These are phyloP conservation scores for Pogostemon cablin DNA, from an alignment of 257 asterid species.

Conservation along the genomic window DNA sequence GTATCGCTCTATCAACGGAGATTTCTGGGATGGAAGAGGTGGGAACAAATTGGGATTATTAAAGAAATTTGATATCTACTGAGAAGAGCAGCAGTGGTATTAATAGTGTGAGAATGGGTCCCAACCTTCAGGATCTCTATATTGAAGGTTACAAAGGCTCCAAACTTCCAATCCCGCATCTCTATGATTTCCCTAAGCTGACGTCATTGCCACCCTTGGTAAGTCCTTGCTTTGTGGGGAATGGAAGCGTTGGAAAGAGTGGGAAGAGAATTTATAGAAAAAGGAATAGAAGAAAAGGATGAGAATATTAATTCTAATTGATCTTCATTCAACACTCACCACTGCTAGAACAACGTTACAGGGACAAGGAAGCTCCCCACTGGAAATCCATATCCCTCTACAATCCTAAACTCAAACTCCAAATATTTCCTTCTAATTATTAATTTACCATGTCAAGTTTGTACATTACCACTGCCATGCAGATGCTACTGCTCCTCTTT, in stretches of 20 bases:
- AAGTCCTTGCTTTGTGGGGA: background rate
- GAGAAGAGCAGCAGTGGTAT: background rate
- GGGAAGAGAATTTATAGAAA: background rate
- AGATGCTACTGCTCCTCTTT: no score
- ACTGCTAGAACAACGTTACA: background rate
- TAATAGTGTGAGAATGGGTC: background rate
- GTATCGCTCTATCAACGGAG: background rate
- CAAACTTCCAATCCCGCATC: background rate
- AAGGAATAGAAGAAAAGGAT: background rate
- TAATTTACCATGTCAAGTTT: no score
- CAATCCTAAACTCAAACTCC: background rate
- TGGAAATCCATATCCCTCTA: background rate
- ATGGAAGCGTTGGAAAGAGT: background rate
- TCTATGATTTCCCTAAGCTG: background rate
- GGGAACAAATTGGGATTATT: background rate
- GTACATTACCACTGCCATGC: no score
- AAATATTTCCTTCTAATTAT: no score
- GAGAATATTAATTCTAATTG: background rate
- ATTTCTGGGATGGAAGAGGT: background rate
- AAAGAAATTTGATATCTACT: background rate
- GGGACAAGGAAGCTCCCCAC: background rate
- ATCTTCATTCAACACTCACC: no score
- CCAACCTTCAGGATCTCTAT: background rate
- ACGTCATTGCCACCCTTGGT: conserved; percentile 12
- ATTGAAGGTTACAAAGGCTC: background rate